A percentile compares a stretch with the other conserved stretches of the same genome.
These are phyloP conservation scores for Dactylella cylindrospora DNA, from an alignment of 2,329 filamentous ascomycete genomes.

Conservation along the genomic window DNA sequence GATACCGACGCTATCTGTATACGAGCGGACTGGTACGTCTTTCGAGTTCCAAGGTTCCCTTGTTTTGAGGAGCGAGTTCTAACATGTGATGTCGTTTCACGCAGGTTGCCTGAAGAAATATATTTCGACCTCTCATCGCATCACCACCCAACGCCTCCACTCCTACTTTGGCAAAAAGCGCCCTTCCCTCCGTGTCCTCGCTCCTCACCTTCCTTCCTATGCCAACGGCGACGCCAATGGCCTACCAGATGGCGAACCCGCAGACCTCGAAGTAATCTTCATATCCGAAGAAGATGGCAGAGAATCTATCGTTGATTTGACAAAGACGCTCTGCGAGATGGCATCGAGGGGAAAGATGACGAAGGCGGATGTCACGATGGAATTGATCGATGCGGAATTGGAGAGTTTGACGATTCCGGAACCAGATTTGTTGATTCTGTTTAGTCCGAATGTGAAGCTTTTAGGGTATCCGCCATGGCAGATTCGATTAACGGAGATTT, in stretches of 20 bases:
- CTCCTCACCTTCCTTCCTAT: slow-evolving; percentile 66
- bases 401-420: slow-evolving; percentile 71
- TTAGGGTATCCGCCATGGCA: slow-evolving; percentile 97
- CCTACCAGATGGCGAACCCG: slow-evolving; percentile 41
- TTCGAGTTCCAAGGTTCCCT: slow-evolving; percentile 24
- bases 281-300: slow-evolving; percentile 86
- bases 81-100: slow-evolving; percentile 31
- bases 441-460: slow-evolving; percentile 78
- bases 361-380: slow-evolving; percentile 76
- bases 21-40: slow-evolving; percentile 77
- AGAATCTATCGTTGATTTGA: slow-evolving; percentile 91
- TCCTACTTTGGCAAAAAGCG: slow-evolving; percentile 80
- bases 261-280: slow-evolving; percentile 65
- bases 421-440: slow-evolving; percentile 85
- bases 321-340: slow-evolving; percentile 92
- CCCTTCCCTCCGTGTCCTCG: slow-evolving; percentile 70
- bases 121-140: slow-evolving; percentile 78
- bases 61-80: slow-evolving; percentile 7
- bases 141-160: slow-evolving; percentile 75
- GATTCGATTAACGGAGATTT: slow-evolving; percentile 90
- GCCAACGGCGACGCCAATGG: slow-evolving; percentile 48
- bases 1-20: slow-evolving; percentile 83
- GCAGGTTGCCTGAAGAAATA: slow-evolving; percentile 84
- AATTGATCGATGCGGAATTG: slow-evolving; percentile 87
- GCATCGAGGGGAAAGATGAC: slow-evolving; percentile 82